Conservation (phyloP, 305 asterid genomes). For the Fraxinus velutina region DNA sequence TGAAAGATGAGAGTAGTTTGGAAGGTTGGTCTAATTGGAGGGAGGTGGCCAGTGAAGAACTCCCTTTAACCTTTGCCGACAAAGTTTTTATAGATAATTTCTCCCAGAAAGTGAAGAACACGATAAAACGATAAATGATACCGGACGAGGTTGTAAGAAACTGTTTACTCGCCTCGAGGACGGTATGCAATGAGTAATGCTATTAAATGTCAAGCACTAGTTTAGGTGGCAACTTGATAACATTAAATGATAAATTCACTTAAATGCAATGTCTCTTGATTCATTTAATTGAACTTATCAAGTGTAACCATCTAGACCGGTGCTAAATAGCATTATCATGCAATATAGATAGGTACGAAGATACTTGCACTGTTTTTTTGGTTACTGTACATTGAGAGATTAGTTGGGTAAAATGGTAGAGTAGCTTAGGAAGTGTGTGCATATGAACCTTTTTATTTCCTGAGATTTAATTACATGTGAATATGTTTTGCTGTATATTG, state of each 20-base stretch:
- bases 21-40: constrained; percentile 30
- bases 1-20: constrained; percentile 23
- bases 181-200: not conserved
- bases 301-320: not conserved
- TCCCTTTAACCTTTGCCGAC: constrained; percentile 48
- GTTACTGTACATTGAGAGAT: not conserved
- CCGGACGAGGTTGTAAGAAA: not conserved
- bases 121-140: constrained; percentile 11
- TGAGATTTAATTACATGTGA: not conserved
- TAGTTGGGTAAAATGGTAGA: not conserved
- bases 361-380: not conserved
- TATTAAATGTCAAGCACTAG: not conserved
- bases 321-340: not conserved
- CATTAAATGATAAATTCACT: not conserved
- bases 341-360: not conserved
- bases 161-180: not conserved
- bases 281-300: not conserved
- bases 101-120: constrained; percentile 25
- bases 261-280: not conserved
- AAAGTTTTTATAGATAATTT: constrained; percentile 31
- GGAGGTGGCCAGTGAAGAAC: constrained; percentile 36
- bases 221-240: not conserved
- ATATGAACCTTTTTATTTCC: not conserved
- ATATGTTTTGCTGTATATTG: not conserved
- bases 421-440: not conserved